Evolutionary conservation across 2,329 filamentous ascomycete genomes (phyloP).

Genomic region (Fusarium foetens): DNA sequence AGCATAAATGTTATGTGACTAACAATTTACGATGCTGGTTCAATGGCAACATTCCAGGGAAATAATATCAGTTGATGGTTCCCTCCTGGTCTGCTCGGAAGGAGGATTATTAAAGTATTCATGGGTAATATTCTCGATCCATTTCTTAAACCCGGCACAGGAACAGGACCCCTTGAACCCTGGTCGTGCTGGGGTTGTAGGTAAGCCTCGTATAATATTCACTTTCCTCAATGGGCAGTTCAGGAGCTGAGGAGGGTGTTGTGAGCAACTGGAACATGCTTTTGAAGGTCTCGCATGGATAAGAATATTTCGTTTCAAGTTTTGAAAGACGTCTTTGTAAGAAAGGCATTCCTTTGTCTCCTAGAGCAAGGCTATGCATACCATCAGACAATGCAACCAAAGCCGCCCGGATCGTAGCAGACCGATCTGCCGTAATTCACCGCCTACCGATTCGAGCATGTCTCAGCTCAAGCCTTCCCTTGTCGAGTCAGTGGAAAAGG

Average conservation of each 20-base stretch:
- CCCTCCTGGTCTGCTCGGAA: background rate
- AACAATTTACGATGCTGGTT: background rate
- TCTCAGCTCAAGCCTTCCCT: background rate
- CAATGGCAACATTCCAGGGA: background rate
- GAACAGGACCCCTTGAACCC: background rate
- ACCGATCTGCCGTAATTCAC: constrained; percentile 5
- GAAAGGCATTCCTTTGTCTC: constrained; percentile 9
- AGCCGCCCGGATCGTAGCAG: background rate
- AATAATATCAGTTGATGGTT: background rate
- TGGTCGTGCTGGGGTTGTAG: background rate
- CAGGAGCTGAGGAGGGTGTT: background rate
- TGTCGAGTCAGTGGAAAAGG: constrained; percentile 20
- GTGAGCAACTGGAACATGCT: background rate
- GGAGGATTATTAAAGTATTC: constrained; percentile 20
- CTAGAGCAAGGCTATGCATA: background rate
- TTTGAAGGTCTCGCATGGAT: background rate
- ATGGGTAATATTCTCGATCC: constrained; percentile 21
- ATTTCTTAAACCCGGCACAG: constrained; percentile 11
- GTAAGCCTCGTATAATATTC: constrained; percentile 15
- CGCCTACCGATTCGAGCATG: background rate
- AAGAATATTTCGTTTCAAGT: background rate
- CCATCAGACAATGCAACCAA: background rate
- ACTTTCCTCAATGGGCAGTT: constrained; percentile 9
- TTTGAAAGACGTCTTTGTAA: background rate
- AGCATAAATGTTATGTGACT: background rate